Percentiles rank a stretch among this genome's conserved stretches.
phyloP scores from a whole-genome alignment of 352 stramenopile genomes.

The Globisporangium abappressorium region DNA sequence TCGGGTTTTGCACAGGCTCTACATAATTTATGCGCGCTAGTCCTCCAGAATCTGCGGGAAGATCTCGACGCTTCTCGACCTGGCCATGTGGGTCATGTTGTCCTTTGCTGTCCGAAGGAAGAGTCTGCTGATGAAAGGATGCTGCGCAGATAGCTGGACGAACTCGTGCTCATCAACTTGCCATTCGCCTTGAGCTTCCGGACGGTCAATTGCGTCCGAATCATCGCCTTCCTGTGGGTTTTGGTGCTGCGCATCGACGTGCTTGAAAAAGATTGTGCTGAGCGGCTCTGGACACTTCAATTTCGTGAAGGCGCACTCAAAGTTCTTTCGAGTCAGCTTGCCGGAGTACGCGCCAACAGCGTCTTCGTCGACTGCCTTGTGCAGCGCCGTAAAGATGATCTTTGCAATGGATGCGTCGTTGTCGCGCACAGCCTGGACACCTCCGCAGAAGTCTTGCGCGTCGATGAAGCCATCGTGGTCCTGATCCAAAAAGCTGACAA shows the following conservation, averaged over 20 bases:
- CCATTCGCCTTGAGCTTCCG: constrained; percentile 18
- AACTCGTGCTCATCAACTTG: constrained; percentile 44
- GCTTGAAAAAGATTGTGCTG: constrained; percentile 60
- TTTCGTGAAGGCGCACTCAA: constrained; percentile 46
- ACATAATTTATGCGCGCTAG: constrained; percentile 6
- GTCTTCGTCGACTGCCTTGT: constrained; percentile 41
- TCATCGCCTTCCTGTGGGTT: constrained; percentile 7
- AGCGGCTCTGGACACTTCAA: constrained; percentile 60
- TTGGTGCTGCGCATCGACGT: constrained; percentile 38
- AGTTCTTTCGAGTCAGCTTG: constrained; percentile 28
- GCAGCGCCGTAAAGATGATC: constrained; percentile 65
- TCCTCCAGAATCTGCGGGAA: constrained; percentile 61
- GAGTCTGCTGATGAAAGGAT: constrained; percentile 63
- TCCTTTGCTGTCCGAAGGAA: constrained; percentile 67
- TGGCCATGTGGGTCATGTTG: constrained; percentile 55
- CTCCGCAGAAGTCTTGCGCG: constrained; percentile 62
- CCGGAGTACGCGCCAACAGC: not conserved
- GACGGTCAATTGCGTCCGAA: not conserved
- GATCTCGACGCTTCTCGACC: constrained; percentile 36
- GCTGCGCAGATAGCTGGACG: constrained; percentile 41
- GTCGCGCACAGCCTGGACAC: constrained; percentile 54
- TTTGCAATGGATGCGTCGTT: constrained; percentile 51
- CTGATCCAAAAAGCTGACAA: constrained; percentile 63
- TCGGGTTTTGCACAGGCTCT: not conserved
- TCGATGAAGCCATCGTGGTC: constrained; percentile 75